A percentile compares a stretch with the other conserved stretches of the same genome.
Evolutionary conservation across 192 early-diverging fungal species (phyloP).

Genomic region (Coemansia sp.): DNA sequence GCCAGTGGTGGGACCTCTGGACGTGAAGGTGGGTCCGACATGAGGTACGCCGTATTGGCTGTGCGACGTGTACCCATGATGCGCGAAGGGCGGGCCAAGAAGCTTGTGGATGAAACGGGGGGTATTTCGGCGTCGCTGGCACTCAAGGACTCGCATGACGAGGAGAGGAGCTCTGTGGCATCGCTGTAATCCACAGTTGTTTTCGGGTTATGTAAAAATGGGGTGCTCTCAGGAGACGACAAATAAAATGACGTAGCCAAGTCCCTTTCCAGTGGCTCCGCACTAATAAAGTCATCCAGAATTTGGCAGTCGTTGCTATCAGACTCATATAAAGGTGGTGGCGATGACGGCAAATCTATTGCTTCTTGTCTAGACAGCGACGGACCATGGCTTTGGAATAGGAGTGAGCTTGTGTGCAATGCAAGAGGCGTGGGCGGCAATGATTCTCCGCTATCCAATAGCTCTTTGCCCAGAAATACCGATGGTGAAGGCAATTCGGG

Average conservation of each 20-base stretch:
- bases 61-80: too few relatives aligned
- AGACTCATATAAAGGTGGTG: slow-evolving; percentile 4
- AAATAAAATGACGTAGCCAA: neutral
- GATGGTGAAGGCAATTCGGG: slow-evolving; percentile 46
- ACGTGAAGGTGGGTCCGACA: neutral
- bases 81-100: too few relatives aligned
- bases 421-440: neutral
- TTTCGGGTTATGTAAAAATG: neutral
- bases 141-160: slow-evolving; percentile 13
- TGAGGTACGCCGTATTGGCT: too few relatives aligned
- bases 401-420: neutral
- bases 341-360: slow-evolving; percentile 44
- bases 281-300: slow-evolving; percentile 14
- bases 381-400: neutral
- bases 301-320: slow-evolving; percentile 13
- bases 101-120: too few relatives aligned
- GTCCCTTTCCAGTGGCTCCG: neutral
- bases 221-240: neutral
- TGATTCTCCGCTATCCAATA: neutral
- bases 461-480: slow-evolving; percentile 13
- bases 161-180: slow-evolving; percentile 29
- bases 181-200: slow-evolving; percentile 2
- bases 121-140: too few relatives aligned
- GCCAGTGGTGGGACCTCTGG: too few relatives aligned
- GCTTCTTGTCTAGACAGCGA: slow-evolving; percentile 12